Base-by-base conservation (phyloP, 169 alveolate genomes). In the Plasmodium fragile region DNA sequence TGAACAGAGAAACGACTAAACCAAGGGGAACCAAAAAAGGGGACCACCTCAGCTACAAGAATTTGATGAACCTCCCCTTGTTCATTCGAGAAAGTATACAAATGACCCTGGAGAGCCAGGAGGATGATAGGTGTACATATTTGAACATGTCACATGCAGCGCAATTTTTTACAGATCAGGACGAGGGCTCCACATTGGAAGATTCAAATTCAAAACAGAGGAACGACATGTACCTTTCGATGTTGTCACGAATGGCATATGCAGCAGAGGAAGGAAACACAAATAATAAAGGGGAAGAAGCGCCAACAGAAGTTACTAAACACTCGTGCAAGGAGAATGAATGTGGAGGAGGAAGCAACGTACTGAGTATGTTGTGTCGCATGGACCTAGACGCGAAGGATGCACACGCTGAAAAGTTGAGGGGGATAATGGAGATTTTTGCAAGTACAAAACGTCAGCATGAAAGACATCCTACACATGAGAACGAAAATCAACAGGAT, bases 61-160 rank as follows among this genome's bases (percentile, higher is more conserved):
- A 89, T 41, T 77, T 89, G 52, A 41, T 59, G 13, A 89, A 39
- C 22, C 71, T 89, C 69, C 94, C 94, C 11, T 18, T 22, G 18
- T 89, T 78, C 72, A 89, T 89, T 11, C 90, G 70, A 25, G 83
- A 89, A 32, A 55, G 78, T 32, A 30, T 89, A 34, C 28, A 77
- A 30, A 53, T 36, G 4, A 89, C 81, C 25, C 81, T 89, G 45
- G 94, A 89, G 32, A 22, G 13, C 28, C 53, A 89, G 45, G 59
- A 72, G 53, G 79, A 84, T n/a, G 25, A 73, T 73, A 10, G 75
- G 13, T 65, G n/a, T 65, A 8, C 34, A 7, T 25, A 10, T 18
- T 2, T 65, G 1, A 11, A 65, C 75, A 65, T 65, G 36, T 16
- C 8, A 65, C n/a, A 65, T n/a, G 75, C 25, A 11, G 75, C n/a